phyloP scores from a whole-genome alignment of 352 stramenopile species.

The Hyphochytrium catenoides region DNA sequence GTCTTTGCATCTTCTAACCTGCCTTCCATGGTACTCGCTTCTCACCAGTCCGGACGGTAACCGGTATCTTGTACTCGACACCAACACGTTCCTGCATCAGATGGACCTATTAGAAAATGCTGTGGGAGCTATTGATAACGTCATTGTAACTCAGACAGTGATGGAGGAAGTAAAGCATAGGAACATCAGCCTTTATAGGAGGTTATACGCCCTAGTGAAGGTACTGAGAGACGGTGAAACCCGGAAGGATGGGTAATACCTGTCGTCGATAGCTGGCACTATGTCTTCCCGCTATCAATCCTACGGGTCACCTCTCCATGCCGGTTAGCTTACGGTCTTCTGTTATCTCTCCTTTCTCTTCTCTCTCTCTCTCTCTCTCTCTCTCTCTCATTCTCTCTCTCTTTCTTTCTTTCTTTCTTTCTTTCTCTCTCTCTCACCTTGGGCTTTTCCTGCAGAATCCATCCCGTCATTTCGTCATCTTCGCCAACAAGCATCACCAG shows the following conservation, averaged over 20 bases:
- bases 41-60: conserved; percentile 19
- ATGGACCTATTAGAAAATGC: conserved; percentile 69
- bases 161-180: conserved; percentile 62
- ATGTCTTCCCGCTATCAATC: too few species aligned
- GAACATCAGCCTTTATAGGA: conserved; percentile 65
- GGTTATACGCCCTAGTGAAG: conserved; percentile 54
- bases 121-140: conserved; percentile 33
- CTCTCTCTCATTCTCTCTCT: too few species aligned
- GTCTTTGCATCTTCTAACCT: conserved; percentile 23
- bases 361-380: too few species aligned
- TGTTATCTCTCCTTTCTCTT: too few species aligned
- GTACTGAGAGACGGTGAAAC: too few species aligned
- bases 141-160: conserved; percentile 73
- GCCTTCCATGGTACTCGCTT: conserved; percentile 31
- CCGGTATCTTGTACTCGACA: conserved; percentile 56
- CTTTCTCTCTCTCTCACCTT: too few species aligned
- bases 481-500: conserved; percentile 75
- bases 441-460: too few species aligned
- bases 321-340: too few species aligned
- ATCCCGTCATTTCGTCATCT: conserved; percentile 64
- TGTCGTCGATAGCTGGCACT: too few species aligned
- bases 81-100: conserved; percentile 64
- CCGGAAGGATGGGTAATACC: too few species aligned
- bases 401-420: too few species aligned
- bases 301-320: too few species aligned